phyloP scores from a whole-genome alignment of 116 monocot genomes.

The Papilionanthe hybrid region DNA sequence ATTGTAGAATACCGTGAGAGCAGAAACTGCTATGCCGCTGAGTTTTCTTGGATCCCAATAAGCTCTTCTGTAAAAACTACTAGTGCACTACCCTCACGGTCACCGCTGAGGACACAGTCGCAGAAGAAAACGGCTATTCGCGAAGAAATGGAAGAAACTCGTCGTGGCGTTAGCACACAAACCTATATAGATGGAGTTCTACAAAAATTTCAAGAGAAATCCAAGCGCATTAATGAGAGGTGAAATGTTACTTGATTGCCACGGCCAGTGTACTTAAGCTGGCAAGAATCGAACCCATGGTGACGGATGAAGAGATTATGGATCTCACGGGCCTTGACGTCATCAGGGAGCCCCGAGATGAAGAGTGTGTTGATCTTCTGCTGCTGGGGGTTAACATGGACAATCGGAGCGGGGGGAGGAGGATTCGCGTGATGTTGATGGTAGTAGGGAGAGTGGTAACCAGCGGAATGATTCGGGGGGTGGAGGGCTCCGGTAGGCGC shows the following conservation, averaged over 20 bases:
- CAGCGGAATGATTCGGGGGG: slow-evolving; percentile 8
- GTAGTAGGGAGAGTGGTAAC: slow-evolving; percentile 23
- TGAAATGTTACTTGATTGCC: slow-evolving; percentile 46
- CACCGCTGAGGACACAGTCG: background rate
- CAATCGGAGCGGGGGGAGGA: slow-evolving; percentile 1
- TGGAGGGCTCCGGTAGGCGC: slow-evolving; percentile 5
- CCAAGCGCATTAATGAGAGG: background rate
- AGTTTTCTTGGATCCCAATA: background rate
- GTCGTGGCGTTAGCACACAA: background rate
- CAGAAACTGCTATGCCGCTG: background rate
- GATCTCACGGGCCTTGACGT: slow-evolving; percentile 78
- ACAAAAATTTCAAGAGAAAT: background rate
- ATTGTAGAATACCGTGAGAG: background rate
- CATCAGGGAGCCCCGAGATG: slow-evolving; percentile 67
- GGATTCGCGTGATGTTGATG: slow-evolving; percentile 10
- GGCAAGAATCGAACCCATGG: slow-evolving; percentile 69
- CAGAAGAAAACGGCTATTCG: background rate
- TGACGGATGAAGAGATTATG: slow-evolving; percentile 78
- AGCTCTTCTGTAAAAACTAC: background rate
- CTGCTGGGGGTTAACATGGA: slow-evolving; percentile 31
- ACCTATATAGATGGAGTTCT: background rate
- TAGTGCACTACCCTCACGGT: background rate
- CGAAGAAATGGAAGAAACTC: background rate
- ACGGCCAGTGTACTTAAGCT: slow-evolving; percentile 76
- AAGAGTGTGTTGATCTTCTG: slow-evolving; percentile 65